Evolutionary conservation across 768 basidiomycete genomes (phyloP).

Genomic region (Lactarius hengduanensis): DNA sequence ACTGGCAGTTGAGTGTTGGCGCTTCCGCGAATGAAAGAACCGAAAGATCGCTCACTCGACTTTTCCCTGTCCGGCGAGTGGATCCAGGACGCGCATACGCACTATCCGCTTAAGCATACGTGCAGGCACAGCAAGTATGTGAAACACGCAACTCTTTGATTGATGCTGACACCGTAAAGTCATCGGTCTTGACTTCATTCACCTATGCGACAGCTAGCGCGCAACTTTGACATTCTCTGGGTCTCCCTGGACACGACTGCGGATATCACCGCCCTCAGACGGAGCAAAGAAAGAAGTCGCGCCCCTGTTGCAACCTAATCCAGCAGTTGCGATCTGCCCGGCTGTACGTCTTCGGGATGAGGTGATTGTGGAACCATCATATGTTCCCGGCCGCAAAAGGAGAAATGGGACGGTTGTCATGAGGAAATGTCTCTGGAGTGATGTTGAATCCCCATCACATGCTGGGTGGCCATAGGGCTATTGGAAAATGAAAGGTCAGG

Average conservation of each 20-base stretch:
- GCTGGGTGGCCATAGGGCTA: slow-evolving; percentile 54
- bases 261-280: slow-evolving; percentile 53
- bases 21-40: background rate
- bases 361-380: slow-evolving; percentile 70
- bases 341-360: slow-evolving; percentile 55
- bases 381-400: slow-evolving; percentile 42
- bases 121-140: background rate
- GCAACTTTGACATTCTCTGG: slow-evolving; percentile 46
- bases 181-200: background rate
- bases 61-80: slow-evolving; percentile 60
- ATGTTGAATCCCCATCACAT: slow-evolving; percentile 68
- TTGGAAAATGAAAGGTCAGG: slow-evolving; percentile 2
- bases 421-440: slow-evolving; percentile 49
- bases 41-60: slow-evolving; percentile 48
- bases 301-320: slow-evolving; percentile 60
- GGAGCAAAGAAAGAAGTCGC: slow-evolving; percentile 57
- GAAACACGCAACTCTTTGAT: background rate
- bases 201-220: background rate
- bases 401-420: slow-evolving; percentile 62
- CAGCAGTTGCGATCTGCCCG: slow-evolving; percentile 50
- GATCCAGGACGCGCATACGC: slow-evolving; percentile 73
- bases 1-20: background rate
- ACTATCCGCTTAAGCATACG: slow-evolving; percentile 55
- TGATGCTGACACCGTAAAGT: background rate
- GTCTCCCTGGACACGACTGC: slow-evolving; percentile 50